phyloP scores from a whole-genome alignment of 2,329 filamentous ascomycete species.

The Tolypocladium paradoxum region DNA sequence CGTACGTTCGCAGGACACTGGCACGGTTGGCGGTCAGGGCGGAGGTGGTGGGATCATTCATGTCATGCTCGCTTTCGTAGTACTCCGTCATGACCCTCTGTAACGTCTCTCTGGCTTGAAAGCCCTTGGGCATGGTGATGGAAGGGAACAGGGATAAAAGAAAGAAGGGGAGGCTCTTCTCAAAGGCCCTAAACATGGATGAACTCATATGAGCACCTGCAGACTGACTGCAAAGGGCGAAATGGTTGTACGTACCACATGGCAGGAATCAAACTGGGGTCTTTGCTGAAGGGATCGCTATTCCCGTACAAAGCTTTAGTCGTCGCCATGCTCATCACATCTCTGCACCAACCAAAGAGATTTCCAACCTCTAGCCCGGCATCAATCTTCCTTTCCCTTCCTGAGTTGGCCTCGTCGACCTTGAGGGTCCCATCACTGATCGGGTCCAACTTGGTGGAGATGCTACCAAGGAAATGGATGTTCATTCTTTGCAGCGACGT shows the following conservation, averaged over 20 bases:
- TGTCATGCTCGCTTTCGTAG: conserved; percentile 17
- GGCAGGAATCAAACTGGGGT: conserved; percentile 7
- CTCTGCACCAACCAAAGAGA: conserved; percentile 27
- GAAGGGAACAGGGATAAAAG: conserved; percentile 20
- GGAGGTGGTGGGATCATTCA: conserved; percentile 11
- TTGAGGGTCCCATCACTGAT: not conserved
- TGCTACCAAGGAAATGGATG: not conserved
- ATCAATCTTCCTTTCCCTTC: conserved; percentile 4
- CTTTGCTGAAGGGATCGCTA: conserved; percentile 26
- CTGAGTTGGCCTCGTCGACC: conserved; percentile 1
- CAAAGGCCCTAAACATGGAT: conserved; percentile 8
- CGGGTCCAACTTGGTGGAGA: not conserved
- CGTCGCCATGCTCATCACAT: conserved; percentile 26
- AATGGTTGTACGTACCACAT: conserved; percentile 5
- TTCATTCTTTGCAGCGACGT: not conserved
- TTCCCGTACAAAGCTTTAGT: conserved; percentile 30
- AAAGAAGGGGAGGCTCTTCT: conserved; percentile 12
- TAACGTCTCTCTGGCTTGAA: conserved; percentile 12
- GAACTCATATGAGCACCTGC: too few species aligned
- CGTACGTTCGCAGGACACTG: conserved; percentile 14
- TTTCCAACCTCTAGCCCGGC: conserved; percentile 19
- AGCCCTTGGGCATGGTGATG: conserved; percentile 18
- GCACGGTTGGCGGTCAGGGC: conserved; percentile 18
- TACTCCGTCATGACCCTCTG: conserved; percentile 18
- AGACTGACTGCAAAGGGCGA: too few species aligned